Conservation (phyloP, 2,329 filamentous ascomycete species). For the Aspergillus oerlinghausenensis region DNA sequence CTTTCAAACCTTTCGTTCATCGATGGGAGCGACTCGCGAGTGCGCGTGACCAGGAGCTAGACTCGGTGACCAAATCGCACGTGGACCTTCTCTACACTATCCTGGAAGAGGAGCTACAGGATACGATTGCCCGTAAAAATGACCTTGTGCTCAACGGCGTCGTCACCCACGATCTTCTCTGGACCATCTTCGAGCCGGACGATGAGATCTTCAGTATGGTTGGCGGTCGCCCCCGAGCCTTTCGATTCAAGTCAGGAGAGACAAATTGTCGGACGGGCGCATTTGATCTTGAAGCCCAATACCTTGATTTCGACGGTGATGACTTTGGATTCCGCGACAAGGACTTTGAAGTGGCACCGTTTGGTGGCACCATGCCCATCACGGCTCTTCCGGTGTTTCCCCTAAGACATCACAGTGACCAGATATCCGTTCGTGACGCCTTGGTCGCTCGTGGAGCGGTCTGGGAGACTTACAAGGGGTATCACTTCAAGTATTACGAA, state of each 20-base stretch:
- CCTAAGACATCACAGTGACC: slow-evolving; percentile 41
- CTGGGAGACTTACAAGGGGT: slow-evolving; percentile 45
- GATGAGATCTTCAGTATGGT: slow-evolving; percentile 10
- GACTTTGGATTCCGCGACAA: slow-evolving; percentile 12
- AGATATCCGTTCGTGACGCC: slow-evolving; percentile 32
- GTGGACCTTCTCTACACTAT: slow-evolving; percentile 45
- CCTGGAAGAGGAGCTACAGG: slow-evolving; percentile 49
- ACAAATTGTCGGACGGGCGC: slow-evolving; percentile 3
- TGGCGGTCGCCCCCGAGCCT: slow-evolving; percentile 7
- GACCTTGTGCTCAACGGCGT: slow-evolving; percentile 52
- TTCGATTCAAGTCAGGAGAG: slow-evolving; percentile 1
- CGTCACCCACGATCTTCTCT: slow-evolving; percentile 48
- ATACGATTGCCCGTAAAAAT: slow-evolving; percentile 46
- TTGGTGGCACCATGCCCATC: slow-evolving; percentile 39
- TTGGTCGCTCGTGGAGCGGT: slow-evolving; percentile 45
- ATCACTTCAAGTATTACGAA: slow-evolving; percentile 48
- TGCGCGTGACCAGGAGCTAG: slow-evolving; percentile 40
- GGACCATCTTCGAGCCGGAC: slow-evolving; percentile 36
- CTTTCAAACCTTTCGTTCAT: slow-evolving; percentile 63
- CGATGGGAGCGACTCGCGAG: slow-evolving; percentile 52
- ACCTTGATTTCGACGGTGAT: slow-evolving; percentile 19
- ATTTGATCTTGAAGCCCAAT: slow-evolving; percentile 7
- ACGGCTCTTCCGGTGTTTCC: slow-evolving; percentile 41
- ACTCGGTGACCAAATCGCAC: slow-evolving; percentile 45
- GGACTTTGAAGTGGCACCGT: slow-evolving; percentile 6